Percentiles rank a stretch among this genome's conserved stretches.
Conservation (phyloP, 2,329 filamentous ascomycete genomes). For the Trichoderma pleuroti region DNA sequence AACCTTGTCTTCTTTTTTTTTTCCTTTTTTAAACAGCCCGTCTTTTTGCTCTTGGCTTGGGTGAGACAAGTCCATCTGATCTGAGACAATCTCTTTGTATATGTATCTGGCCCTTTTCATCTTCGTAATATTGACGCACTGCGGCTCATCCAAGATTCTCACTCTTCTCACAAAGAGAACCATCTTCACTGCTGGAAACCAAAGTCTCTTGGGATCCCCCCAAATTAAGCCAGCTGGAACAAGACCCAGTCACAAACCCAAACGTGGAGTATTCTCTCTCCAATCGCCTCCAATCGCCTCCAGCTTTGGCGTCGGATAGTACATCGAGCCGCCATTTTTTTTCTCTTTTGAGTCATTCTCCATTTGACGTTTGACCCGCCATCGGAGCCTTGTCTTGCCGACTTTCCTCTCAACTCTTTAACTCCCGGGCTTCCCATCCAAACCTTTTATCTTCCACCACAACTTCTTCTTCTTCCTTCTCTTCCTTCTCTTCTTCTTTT, state of each 20-base stretch:
- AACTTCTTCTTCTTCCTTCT: not conserved
- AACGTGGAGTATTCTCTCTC: not conserved
- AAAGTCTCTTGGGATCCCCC: not conserved
- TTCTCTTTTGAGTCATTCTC: slow-evolving; percentile 12
- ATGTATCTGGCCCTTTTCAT: not conserved
- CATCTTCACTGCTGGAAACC: not conserved
- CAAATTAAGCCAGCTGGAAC: not conserved
- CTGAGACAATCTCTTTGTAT: not conserved
- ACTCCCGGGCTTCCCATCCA: not conserved
- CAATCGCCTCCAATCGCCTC: not conserved
- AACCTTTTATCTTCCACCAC: not conserved
- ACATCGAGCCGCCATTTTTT: not conserved
- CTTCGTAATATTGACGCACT: not conserved
- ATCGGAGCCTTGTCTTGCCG: slow-evolving; percentile 10
- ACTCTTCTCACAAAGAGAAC: not conserved
- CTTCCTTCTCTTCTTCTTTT: not conserved
- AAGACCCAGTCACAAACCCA: not conserved
- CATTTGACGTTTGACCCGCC: slow-evolving; percentile 9
- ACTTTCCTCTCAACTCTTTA: not conserved
- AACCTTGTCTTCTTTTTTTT: slow-evolving; percentile 16
- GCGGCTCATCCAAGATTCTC: not conserved
- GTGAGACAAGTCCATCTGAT: not conserved
- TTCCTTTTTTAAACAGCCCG: not conserved
- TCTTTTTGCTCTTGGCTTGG: not conserved
- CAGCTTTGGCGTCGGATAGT: not conserved